Conservation (phyloP, 2,329 filamentous ascomycete species). For the Aspergillus aculeatinus region DNA sequence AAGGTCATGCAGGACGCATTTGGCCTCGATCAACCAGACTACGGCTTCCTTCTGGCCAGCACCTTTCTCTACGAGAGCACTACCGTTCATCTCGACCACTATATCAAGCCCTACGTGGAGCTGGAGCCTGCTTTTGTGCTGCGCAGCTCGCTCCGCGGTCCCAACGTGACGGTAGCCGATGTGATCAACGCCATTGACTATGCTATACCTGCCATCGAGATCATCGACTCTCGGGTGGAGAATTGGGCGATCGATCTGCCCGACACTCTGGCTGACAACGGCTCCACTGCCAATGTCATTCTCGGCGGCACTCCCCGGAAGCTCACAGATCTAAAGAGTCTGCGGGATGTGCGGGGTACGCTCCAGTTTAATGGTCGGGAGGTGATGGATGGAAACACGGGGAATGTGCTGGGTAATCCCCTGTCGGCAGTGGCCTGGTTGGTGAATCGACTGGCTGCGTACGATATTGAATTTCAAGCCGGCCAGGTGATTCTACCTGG, state of each 20-base stretch:
- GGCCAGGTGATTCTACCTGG: conserved; percentile 20
- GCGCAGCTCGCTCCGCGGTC: conserved; percentile 11
- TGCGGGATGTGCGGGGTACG: conserved; percentile 14
- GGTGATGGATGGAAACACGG: conserved; percentile 20
- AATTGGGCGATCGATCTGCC: conserved; percentile 20
- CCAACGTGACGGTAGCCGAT: conserved; percentile 20
- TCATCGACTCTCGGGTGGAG: conserved; percentile 20
- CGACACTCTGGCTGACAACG: conserved; percentile 21
- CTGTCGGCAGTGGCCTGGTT: conserved; percentile 19
- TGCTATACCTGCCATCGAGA: conserved; percentile 19
- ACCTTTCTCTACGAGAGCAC: conserved; percentile 20
- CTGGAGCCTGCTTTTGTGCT: conserved; percentile 21
- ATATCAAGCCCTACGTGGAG: conserved; percentile 22
- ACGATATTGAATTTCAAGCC: conserved; percentile 17
- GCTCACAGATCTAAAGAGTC: conserved; percentile 14
- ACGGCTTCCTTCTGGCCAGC: conserved; percentile 20
- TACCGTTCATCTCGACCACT: conserved; percentile 4
- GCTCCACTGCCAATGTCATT: conserved; percentile 18
- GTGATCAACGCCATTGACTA: conserved; percentile 21
- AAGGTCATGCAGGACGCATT: conserved; percentile 24
- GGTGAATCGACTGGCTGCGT: conserved; percentile 16
- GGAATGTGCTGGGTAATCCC: conserved; percentile 18
- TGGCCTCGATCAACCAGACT: conserved; percentile 21
- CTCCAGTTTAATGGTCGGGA: conserved; percentile 18
- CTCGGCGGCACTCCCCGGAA: conserved; percentile 18